Evolutionary conservation across 352 stramenopile species (phyloP), one percentile per base, ranked within the genome.

Genomic region (Peronosclerospora sorghi): DNA sequence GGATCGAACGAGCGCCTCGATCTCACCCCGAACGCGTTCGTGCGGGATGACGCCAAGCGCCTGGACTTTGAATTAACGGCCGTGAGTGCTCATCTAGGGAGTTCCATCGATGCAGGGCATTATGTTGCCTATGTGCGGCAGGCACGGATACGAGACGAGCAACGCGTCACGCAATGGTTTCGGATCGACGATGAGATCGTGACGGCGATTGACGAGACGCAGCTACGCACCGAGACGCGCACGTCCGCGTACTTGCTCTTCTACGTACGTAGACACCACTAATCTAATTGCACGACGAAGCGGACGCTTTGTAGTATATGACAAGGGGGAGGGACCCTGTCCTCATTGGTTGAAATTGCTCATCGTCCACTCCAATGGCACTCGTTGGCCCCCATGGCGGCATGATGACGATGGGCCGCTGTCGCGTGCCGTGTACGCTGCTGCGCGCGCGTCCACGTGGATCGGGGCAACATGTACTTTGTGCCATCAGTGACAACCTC

Each of bases 191-290:
- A 92, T 42, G 73, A 84, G 36, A 41, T 61, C 10, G 66, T 88
- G 6, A 60, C 56, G 4, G 53, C 62, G 2, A 47, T 89, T 37
- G 57, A 84, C 35, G 54, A 74, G 18, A 30, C 40, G 1, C 60
- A 45, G 4, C 59, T 88, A 41, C 56, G 45, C 17, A 27, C 38
- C 6, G 73, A 89, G 41, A 88, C 79, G 10, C 27, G 72, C 23
- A 62, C 45, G 2, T 73, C 63, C 24, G 76, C 76, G 2, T 92
- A 92, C 30, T 45, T 92, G 26, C 61, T 92, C 14, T 86, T 91
- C 30, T 91, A 88, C 53, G 55, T n/a, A n/a, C n/a, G n/a, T n/a
- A n/a, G n/a, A n/a, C n/a, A n/a, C n/a, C n/a, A n/a, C n/a, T n/a
- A n/a, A n/a, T n/a, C n/a, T n/a, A n/a, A n/a, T n/a, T n/a, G n/a